These are phyloP conservation scores for Bipolaris victoriae DNA, from an alignment of 2,329 filamentous ascomycete species.

Conservation along the genomic window DNA sequence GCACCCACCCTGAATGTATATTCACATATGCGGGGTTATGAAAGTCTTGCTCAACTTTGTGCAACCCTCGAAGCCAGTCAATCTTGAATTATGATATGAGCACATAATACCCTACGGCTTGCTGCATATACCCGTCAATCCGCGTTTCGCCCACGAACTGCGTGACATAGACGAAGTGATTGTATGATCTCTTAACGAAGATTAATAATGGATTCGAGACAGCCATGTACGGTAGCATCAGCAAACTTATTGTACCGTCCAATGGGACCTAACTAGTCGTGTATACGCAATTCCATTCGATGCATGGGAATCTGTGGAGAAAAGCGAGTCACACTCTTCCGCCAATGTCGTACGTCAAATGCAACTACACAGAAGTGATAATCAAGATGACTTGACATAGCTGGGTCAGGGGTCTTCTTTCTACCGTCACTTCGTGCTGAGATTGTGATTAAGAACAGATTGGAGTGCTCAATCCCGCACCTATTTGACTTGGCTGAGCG, in stretches of 20 bases:
- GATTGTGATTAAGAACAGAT: too few species aligned
- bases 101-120: neutral
- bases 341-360: too few species aligned
- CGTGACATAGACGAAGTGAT: neutral
- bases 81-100: neutral
- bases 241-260: too few species aligned
- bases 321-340: neutral
- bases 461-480: neutral
- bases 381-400: too few species aligned
- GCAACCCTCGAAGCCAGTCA: neutral
- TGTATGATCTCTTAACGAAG: too few species aligned
- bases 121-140: slow-evolving; percentile 4
- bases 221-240: too few species aligned
- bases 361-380: too few species aligned
- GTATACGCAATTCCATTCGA: too few species aligned
- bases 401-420: too few species aligned
- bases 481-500: neutral
- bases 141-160: neutral
- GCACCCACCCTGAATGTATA: neutral
- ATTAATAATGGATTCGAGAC: too few species aligned
- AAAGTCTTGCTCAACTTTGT: neutral
- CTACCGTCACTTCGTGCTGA: too few species aligned
- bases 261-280: too few species aligned
- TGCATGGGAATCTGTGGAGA: neutral
- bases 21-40: slow-evolving; percentile 1